phyloP scores from a whole-genome alignment of 2,329 filamentous ascomycete species.

The Lachnellula arida region DNA sequence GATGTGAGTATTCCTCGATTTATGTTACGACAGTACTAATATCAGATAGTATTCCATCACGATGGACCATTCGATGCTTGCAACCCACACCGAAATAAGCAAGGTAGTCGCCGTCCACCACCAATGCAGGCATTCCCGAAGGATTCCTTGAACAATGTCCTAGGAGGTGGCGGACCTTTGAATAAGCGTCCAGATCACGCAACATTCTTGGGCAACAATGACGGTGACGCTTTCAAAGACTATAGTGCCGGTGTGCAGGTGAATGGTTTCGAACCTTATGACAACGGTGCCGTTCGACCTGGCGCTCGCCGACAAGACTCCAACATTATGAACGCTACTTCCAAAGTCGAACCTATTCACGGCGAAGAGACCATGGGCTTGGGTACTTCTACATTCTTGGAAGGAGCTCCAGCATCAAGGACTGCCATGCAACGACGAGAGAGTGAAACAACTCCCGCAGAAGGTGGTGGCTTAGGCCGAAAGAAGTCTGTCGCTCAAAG shows the following conservation, averaged over 20 bases:
- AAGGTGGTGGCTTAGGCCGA: constrained; percentile 62
- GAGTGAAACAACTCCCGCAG: constrained; percentile 53
- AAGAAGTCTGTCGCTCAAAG: constrained; percentile 96
- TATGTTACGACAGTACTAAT: constrained; percentile 5
- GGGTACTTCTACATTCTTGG: constrained; percentile 91
- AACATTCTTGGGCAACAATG: constrained; percentile 75
- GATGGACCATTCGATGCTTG: constrained; percentile 96
- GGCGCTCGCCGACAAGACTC: constrained; percentile 28
- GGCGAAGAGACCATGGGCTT: constrained; percentile 79
- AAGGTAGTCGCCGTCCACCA: constrained; percentile 66
- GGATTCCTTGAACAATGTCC: constrained; percentile 84
- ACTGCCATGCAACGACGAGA: constrained; percentile 72
- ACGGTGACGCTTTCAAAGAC: constrained; percentile 82
- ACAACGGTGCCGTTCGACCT: constrained; percentile 35
- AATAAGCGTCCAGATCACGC: constrained; percentile 79
- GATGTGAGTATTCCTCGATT: constrained; percentile 56
- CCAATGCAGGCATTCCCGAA: constrained; percentile 97
- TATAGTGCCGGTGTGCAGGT: constrained; percentile 47
- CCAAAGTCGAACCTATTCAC: constrained; percentile 68
- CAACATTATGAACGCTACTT: constrained; percentile 62
- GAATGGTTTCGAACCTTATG: constrained; percentile 38
- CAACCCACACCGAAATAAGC: constrained; percentile 88
- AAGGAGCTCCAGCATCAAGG: constrained; percentile 83
- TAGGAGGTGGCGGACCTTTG: constrained; percentile 82
- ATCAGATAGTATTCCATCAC: constrained; percentile 80